Base-by-base conservation (phyloP, 441 rosid genomes). In the Erysimum pusillum region DNA sequence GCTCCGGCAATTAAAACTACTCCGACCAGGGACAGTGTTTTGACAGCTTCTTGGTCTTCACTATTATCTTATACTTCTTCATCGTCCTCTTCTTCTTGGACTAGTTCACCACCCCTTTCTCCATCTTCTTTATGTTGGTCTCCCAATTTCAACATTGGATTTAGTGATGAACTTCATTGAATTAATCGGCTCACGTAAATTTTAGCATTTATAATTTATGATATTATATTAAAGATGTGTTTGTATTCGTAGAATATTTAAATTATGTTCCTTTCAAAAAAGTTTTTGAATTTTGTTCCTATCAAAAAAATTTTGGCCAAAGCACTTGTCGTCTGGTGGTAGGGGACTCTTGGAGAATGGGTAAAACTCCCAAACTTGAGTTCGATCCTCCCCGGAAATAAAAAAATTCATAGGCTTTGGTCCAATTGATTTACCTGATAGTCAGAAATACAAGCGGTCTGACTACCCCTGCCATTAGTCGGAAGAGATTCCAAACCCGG, bases 1-100 rank as follows among this genome's bases (percentile, higher is more conserved):
- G 96, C 98, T 18, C 82, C 84, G 69, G 78, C 76, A 80, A 67
- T 90, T 22, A 83, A 87, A 68, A 84, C 83, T 54, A 90, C 85
- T 6, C 71, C 79, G 13, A 71, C 76, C 63, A 75, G 14, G 7
- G 60, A 63, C 5, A 12, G 14, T 69, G 49, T 45, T 64, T 31
- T 17, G 63, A 32, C 31, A 56, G 41, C 65, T 48, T 53, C 58
- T 70, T 39, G 49, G 44, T 74, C 86, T 34, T 84, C 87, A 10
- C 28, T 64, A 42, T 80, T 86, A 22, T 82, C 86, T 4, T 83
- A 10, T 36, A 34, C 59, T 56, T 66, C 60, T 2, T 66, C 73
- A 13, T 25, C 87, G 0, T 69, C 70, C 51, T 84, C 90, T 10
- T 76, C 85, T 36, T 67, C 80, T 48, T 84, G 48, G 5, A 82